Base-by-base conservation (phyloP, 2,329 filamentous ascomycete genomes). In the Xylaria sp. region DNA sequence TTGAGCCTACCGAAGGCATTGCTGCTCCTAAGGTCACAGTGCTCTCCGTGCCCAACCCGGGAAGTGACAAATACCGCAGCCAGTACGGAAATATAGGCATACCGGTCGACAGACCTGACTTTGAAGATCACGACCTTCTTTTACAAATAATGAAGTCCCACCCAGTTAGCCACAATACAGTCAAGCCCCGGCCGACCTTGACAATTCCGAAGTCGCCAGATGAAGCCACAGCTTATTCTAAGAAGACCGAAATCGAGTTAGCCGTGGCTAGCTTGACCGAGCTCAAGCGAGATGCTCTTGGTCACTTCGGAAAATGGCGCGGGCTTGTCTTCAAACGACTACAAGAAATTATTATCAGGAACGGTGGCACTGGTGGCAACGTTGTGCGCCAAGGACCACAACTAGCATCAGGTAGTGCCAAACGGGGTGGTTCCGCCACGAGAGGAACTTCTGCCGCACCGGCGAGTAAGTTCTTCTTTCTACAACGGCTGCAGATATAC, bases 271-370 rank as follows among this genome's bases (percentile, higher is more conserved):
- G 75, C 54, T 85, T 91, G 70, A 82, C 86, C 66, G 90, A 93
- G 74, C 81, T 94, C 74, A 94, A 90, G 82, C 89, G 87, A 71
- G 90, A 91, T 63, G 87, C 90, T 1, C 78, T 97, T 5, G 82
- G 85, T 7, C 90, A 91, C 77, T 97, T 95, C 77, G 89, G 92
- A 67, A 91, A 93, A 72, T 98, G 95, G 95, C 88, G 93, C 75
- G 85, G 89, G 6, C 84, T 85, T 13, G 88, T 97, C 10, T 82
- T 93, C 50, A 86, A 88, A 66, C 88, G 94, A 15, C 83, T 97
- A 28, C 88, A 89, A 20, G 91, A 96, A 44, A 86, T 94, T 20
- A 85, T 86, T 51, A 84, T 88, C 70, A 84, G 82, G 62, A 84
- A 87, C 67, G 63, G 77, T 72, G 66, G 77, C 72, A 68, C 74